Evolutionary conservation across 2,329 filamentous ascomycete genomes (phyloP), one percentile per base, ranked within the genome.

Genomic region (Rhynchosporium secalis): DNA sequence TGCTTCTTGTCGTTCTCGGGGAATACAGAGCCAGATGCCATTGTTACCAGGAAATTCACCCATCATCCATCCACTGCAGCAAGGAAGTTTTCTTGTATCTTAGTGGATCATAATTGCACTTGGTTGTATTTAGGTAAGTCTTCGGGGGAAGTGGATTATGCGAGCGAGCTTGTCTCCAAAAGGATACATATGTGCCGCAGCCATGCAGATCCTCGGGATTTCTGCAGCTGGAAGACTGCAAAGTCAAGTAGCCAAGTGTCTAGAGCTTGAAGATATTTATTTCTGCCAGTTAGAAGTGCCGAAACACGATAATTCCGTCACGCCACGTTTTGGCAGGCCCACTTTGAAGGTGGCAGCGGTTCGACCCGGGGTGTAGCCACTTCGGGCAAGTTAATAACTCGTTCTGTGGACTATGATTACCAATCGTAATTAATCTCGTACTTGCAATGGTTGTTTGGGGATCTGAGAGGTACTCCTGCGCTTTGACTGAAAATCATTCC

Each of bases 321-420:
- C 10, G 49, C 49, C 49, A 54, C 49, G 49, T 54, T 54, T 40
- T 54, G 49, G 40, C 49, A 40, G 31, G 36, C 13, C 36, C 49
- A 40, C 49, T 33, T 20, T 28, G 55, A 20, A 38, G 12, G 41
- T 46, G 55, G 10, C 55, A 54, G 33, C 49, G 49, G 49, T 15
- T 41, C 36, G 49, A 54, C 28, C 49, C 49, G 49, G 48, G 3
- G 26, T 41, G 31, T 15, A 5, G 36, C 9, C 36, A 9, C 9
- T 2, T 28, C 7, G 8, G 36, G 15, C 9, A 12, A 29, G 20
- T 36, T n/a, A 41, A 9, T 54, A 40, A 41, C 36, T 28, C 5
- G 3, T 41, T 29, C 7, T 41, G 9, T 41, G n/a, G 33, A 9
- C 7, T 28, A 26, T 5, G 2, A 13, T 28, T 8, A 6, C 49